Evolutionary conservation across 1,284 basidiomycete genomes (phyloP), one percentile per base, ranked within the genome.

Genomic region (Ustilago loliicola): DNA sequence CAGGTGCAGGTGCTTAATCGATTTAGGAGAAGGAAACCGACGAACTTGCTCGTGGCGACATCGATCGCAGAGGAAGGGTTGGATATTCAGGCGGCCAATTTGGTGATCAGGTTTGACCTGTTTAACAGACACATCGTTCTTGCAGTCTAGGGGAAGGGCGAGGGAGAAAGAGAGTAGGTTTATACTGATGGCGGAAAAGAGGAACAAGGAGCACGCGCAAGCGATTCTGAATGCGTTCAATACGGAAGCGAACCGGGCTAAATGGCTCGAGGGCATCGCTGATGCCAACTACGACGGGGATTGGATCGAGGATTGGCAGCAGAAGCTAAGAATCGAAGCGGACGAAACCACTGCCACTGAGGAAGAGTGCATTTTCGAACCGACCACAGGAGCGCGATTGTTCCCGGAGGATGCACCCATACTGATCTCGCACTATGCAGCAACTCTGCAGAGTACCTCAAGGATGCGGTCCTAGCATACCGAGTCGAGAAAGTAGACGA

Each of bases 31-130:
- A 63, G 76, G 2, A 56, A 59, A 1, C 73, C 77, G 6, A 81
- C 79, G 27, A 83, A 83, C 32, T 60, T 83, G 7, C 67, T 83
- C n/a, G 58, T 83, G 10, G 75, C 81, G 1, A 83, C 81, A 6
- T 78, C 68, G 23, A 81, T 83, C 57, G 67, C 75, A 10, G 81
- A 83, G 50, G 81, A 83, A 40, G 81, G 81, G 0, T 60, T 83
- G 50, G 81, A 82, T 62, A 79, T 83, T 40, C 72, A 69, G 42
- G 72, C 77, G 0, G 78, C 79, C 62, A 82, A 83, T 45, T 62
- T 80, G 25, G 79, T 83, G 7, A 69, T 83, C 17, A 75, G 81
- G 8, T 81, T 82, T 60, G 80, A 83, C 50, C 68, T 82, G 10
- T 80, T 80, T 61, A 69, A 63, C 40, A 66, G 70, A 6, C 80